A percentile compares a stretch with the other conserved stretches of the same genome.
Conservation (phyloP, 257 asterid species). For the Penstemon davidsonii region DNA sequence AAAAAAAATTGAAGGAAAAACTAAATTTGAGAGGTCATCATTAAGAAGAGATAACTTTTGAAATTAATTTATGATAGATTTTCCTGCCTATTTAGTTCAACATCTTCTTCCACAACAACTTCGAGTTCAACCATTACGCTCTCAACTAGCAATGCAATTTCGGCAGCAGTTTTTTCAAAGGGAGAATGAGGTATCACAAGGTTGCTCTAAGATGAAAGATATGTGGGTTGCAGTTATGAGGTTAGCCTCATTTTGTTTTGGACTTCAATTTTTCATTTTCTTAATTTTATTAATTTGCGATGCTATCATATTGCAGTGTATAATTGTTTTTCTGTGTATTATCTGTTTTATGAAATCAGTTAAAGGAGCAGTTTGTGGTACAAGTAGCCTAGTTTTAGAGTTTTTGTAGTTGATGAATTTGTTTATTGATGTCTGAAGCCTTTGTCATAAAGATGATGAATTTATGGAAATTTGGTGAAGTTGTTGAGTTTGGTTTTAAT, state of each 20-base stretch:
- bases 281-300: background rate
- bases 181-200: constrained; percentile 61
- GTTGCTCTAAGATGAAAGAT: constrained; percentile 92
- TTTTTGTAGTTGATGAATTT: constrained; percentile 11
- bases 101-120: no score
- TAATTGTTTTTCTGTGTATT: background rate
- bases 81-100: no score
- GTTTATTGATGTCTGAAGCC: background rate
- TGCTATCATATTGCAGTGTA: background rate
- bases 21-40: no score
- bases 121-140: constrained; percentile 11
- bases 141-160: no score
- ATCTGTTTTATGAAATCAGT: constrained; percentile 1
- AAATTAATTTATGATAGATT: no score
- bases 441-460: background rate
- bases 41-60: no score
- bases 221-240: constrained; percentile 75
- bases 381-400: constrained; percentile 2
- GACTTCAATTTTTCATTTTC: background rate
- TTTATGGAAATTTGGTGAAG: constrained; percentile 14
- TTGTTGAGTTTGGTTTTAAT: background rate
- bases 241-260: background rate
- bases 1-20: no score
- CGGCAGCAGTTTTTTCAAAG: no score
- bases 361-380: background rate